These are phyloP conservation scores for Escallonia herrerae DNA, from an alignment of 129 eudicot genomes.

Conservation along the genomic window DNA sequence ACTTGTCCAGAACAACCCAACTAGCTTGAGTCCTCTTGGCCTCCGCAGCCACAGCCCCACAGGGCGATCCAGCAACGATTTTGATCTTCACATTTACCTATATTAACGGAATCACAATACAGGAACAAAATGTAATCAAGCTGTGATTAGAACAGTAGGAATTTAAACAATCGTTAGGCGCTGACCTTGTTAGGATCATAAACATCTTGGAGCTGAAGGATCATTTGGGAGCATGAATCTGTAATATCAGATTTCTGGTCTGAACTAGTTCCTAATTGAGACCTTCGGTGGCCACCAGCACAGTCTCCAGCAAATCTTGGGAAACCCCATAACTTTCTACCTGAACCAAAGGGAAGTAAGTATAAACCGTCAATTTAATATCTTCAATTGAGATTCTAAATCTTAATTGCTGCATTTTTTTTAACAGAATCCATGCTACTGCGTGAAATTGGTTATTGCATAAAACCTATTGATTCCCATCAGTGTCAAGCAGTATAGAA, in stretches of 20 bases:
- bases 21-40: constrained; percentile 76
- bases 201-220: constrained; percentile 94
- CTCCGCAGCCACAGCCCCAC: constrained; percentile 87
- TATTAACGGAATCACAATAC: constrained; percentile 3
- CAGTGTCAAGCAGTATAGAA: no score
- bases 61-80: constrained; percentile 69
- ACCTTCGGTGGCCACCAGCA: constrained; percentile 77
- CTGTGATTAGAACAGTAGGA: constrained; percentile 1
- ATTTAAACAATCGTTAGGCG: constrained; percentile 3
- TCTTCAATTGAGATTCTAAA: neutral
- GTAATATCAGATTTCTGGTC: constrained; percentile 69
- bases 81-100: constrained; percentile 94
- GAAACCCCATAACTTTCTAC: constrained; percentile 79
- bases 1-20: constrained; percentile 98
- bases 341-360: constrained; percentile 28
- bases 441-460: no score
- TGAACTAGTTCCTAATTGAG: constrained; percentile 46
- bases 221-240: constrained; percentile 96
- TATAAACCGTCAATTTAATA: neutral
- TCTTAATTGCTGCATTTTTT: neutral
- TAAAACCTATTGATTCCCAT: neutral
- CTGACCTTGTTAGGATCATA: constrained; percentile 92
- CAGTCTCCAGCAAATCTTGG: constrained; percentile 95
- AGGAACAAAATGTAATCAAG: constrained; percentile 1
- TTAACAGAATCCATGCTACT: neutral